phyloP scores from a whole-genome alignment of 352 stramenopile genomes.

The Globisporangium orthogonon region DNA sequence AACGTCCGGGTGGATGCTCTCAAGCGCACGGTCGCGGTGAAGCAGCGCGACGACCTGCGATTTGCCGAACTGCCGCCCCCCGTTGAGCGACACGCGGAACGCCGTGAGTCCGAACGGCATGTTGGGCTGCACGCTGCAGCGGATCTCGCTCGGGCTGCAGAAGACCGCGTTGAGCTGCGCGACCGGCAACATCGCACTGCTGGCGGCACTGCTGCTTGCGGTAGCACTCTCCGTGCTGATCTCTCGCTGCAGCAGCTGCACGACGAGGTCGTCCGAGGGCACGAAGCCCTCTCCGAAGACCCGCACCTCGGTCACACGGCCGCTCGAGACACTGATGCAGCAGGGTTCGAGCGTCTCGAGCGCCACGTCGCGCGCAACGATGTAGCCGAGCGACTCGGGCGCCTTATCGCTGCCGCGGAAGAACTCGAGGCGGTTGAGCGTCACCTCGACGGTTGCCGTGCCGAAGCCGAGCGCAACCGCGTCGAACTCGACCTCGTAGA shows the following conservation, averaged over 20 bases:
- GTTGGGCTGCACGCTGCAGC: slow-evolving; percentile 54
- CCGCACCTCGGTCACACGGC: slow-evolving; percentile 43
- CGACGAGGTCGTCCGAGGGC: slow-evolving; percentile 56
- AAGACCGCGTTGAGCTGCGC: slow-evolving; percentile 53
- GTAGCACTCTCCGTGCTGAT: slow-evolving; percentile 13
- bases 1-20: slow-evolving; percentile 26
- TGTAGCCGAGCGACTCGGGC: slow-evolving; percentile 36
- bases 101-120: slow-evolving; percentile 58
- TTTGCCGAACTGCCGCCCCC: slow-evolving; percentile 47
- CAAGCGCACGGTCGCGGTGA: slow-evolving; percentile 36
- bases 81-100: slow-evolving; percentile 56
- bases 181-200: slow-evolving; percentile 14
- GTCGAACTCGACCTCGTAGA: slow-evolving; percentile 61
- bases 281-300: slow-evolving; percentile 52
- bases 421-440: slow-evolving; percentile 44
- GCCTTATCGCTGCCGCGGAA: slow-evolving; percentile 35
- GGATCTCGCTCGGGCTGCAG: slow-evolving; percentile 34
- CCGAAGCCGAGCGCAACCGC: slow-evolving; percentile 51
- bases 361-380: slow-evolving; percentile 38
- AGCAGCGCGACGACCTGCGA: slow-evolving; percentile 33
- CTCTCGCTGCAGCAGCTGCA: slow-evolving; percentile 36
- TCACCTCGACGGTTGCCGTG: slow-evolving; percentile 35
- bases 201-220: neutral
- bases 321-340: slow-evolving; percentile 52
- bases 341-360: slow-evolving; percentile 41